Percentiles rank a stretch among this genome's conserved stretches.
Conservation (phyloP, 108 stramenopile species). For the Fragilariopsis cylindrus region DNA sequence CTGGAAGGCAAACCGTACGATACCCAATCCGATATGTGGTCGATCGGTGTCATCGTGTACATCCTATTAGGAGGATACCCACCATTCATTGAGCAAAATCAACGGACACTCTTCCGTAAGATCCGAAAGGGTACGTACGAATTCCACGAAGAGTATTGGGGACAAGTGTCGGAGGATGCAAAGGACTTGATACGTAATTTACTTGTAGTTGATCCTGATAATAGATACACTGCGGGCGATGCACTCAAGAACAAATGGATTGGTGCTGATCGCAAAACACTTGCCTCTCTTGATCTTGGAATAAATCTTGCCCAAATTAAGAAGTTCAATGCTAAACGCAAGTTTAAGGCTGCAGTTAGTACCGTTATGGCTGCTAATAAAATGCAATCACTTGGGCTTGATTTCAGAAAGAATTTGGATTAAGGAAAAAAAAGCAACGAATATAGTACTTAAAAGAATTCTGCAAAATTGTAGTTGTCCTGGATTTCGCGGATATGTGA, state of each 20-base stretch:
- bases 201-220: conserved; percentile 69
- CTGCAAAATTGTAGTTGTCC: no score
- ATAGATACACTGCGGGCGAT: conserved; percentile 62
- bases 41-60: conserved; percentile 88
- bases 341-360: conserved; percentile 84
- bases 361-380: conserved; percentile 84
- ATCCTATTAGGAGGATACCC: conserved; percentile 93
- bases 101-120: conserved; percentile 91
- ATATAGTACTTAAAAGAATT: no score
- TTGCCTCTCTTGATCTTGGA: conserved; percentile 65
- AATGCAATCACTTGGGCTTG: conserved; percentile 59
- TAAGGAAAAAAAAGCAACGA: neutral
- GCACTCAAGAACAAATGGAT: conserved; percentile 87
- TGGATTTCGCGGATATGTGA: no score
- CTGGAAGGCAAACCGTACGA: conserved; percentile 82
- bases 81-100: conserved; percentile 96
- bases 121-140: conserved; percentile 87
- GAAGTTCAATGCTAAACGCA: conserved; percentile 89
- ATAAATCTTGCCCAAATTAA: conserved; percentile 73
- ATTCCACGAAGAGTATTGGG: conserved; percentile 91
- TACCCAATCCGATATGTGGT: conserved; percentile 97
- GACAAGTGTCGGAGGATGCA: conserved; percentile 75
- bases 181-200: conserved; percentile 75
- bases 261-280: conserved; percentile 40
- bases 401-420: conserved; percentile 60